Base-by-base conservation (phyloP, 2,329 filamentous ascomycete genomes). In the Penicillium sp. region DNA sequence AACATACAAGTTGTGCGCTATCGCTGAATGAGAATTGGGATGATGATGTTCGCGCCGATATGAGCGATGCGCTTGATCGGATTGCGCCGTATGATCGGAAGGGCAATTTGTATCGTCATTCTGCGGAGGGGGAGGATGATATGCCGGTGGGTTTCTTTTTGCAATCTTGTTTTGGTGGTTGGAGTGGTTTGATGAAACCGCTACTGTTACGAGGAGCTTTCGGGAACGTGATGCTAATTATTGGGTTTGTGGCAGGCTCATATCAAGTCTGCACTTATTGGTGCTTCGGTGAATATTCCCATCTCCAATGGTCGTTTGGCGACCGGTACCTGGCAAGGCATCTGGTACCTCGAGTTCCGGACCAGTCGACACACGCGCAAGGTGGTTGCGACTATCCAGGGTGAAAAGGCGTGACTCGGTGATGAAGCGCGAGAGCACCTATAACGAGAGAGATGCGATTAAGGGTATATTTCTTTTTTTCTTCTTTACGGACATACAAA, bases 321-420 rank as follows among this genome's bases (percentile, higher is more conserved):
- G 10, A 86, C 84, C 17, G 87, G 87, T 1, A 89, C 87, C 17
- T 84, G 82, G 82, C 81, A 83, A 67, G 88, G 95, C 0, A 94
- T 98, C 62, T 98, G 92, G 91, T 96, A 96, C 77, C 81, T 97
- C 67, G 95, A 98, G 79, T 98, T 98, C 76, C 85, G 94, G 60
- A 85, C 82, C 3, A 82, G 82, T 69, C 92, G 87, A 78, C 93
- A 97, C 78, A 83, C 87, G 66, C 86, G 95, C 72, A 91, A 88
- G 75, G 86, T 98, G 13, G 89, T 99, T 65, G 94, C 94, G 58
- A 98, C 95, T 1, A 96, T 98, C 65, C 93, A 98, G 78, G 95
- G 94, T 47, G 91, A 97, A 81, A 88, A 86, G 80, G 68, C 63
- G 7, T 78, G 72, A 78, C 64, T 72, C 9, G 54, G 40, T 56